These are phyloP conservation scores for Phytopythium montanum DNA, from an alignment of 352 stramenopile genomes.

Conservation along the genomic window DNA sequence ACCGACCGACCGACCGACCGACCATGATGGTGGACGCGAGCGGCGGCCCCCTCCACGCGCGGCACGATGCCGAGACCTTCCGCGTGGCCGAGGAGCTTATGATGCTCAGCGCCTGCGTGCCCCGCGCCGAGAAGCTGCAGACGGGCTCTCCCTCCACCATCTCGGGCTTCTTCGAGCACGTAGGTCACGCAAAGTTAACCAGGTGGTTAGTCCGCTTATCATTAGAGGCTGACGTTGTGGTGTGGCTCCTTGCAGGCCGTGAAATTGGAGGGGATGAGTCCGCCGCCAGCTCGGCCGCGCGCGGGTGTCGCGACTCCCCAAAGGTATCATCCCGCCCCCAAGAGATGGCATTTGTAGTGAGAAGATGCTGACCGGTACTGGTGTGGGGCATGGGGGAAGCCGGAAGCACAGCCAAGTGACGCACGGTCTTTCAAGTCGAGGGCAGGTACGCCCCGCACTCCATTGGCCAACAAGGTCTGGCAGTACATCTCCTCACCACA, in stretches of 20 bases:
- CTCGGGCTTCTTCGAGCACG: constrained; percentile 29
- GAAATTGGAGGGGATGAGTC: neutral
- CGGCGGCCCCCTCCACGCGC: constrained; percentile 11
- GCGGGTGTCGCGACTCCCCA: neutral
- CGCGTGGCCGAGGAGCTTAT: constrained; percentile 76
- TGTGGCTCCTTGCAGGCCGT: neutral
- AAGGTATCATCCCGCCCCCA: neutral
- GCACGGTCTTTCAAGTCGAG: neutral
- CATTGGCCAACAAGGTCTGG: neutral
- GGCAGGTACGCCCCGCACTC: neutral
- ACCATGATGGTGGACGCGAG: constrained; percentile 29
- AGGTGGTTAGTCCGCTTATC: too few species aligned
- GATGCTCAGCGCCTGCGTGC: constrained; percentile 43
- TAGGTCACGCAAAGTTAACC: constrained; percentile 4
- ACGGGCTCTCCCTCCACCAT: constrained; percentile 31
- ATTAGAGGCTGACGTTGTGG: neutral
- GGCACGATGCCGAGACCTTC: constrained; percentile 69
- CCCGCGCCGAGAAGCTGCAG: constrained; percentile 6
- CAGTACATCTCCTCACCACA: neutral
- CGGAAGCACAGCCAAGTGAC: neutral
- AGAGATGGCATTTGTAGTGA: neutral
- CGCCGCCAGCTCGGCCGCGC: neutral
- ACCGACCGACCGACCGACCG: too few species aligned
- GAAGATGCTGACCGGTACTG: neutral
- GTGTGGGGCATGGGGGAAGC: neutral